phyloP scores from a whole-genome alignment of 2,329 filamentous ascomycete genomes.

The Penicillium sp. region DNA sequence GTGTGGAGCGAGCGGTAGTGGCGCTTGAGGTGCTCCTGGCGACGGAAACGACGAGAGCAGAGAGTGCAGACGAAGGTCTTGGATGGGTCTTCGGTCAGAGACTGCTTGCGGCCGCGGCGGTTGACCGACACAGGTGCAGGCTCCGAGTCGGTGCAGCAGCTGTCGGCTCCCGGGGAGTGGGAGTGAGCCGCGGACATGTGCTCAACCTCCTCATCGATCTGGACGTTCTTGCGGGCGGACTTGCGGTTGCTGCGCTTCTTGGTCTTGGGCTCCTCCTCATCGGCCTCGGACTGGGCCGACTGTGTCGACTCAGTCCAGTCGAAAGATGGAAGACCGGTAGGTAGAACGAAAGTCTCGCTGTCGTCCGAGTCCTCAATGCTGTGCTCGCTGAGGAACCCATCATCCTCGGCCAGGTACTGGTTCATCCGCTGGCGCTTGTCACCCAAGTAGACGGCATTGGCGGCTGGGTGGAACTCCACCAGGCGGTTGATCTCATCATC shows the following conservation, averaged over 20 bases:
- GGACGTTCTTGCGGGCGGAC: constrained; percentile 45
- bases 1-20: constrained; percentile 99
- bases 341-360: constrained; percentile 61
- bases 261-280: constrained; percentile 52
- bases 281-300: constrained; percentile 43
- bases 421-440: constrained; percentile 73
- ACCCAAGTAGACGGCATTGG: constrained; percentile 61
- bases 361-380: constrained; percentile 77
- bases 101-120: constrained; percentile 97
- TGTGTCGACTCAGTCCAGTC: constrained; percentile 46
- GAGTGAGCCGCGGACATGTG: constrained; percentile 44
- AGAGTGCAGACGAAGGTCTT: constrained; percentile 98
- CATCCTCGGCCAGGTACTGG: constrained; percentile 71
- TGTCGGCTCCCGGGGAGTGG: constrained; percentile 40
- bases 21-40: constrained; percentile 97
- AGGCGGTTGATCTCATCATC: constrained; percentile 84
- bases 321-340: constrained; percentile 63
- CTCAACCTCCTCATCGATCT: constrained; percentile 51
- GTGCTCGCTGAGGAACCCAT: constrained; percentile 73
- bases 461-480: constrained; percentile 64
- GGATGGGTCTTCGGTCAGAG: constrained; percentile 91
- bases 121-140: constrained; percentile 61
- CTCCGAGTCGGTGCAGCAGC: constrained; percentile 50
- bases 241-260: constrained; percentile 46
- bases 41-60: constrained; percentile 94